These are phyloP conservation scores for Diaporthe batatas DNA, from an alignment of 2,329 filamentous ascomycete species.

Conservation along the genomic window DNA sequence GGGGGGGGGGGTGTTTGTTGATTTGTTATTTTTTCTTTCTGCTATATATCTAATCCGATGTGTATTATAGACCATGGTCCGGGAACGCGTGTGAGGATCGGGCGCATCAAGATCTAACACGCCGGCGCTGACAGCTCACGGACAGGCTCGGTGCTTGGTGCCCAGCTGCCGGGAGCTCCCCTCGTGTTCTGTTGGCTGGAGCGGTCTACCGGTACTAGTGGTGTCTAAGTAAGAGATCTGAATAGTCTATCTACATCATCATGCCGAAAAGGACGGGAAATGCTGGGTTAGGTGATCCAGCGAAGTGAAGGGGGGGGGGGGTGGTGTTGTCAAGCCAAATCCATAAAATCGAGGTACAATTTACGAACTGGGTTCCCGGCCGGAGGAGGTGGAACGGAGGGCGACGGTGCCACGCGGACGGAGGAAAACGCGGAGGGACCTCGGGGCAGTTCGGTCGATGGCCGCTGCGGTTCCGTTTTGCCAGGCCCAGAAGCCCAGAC, in stretches of 20 bases:
- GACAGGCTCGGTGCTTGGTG: conserved; percentile 11
- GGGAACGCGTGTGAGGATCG: conserved; percentile 11
- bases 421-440: not conserved
- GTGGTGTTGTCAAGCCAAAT: not conserved
- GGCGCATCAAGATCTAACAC: conserved; percentile 32
- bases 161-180: conserved; percentile 8
- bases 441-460: conserved; percentile 18
- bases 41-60: conserved; percentile 6
- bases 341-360: not conserved
- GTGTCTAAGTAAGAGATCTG: not conserved
- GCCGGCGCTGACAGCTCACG: conserved; percentile 25
- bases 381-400: conserved; percentile 5
- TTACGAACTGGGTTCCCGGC: not conserved
- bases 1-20: not conserved
- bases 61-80: not conserved
- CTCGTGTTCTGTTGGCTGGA: conserved; percentile 16
- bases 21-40: not conserved
- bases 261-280: not conserved
- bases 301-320: too few relatives aligned
- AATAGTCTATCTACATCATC: not conserved
- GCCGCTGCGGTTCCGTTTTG: conserved; percentile 23
- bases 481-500: too few relatives aligned
- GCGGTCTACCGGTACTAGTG: not conserved
- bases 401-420: not conserved
- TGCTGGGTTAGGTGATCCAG: conserved; percentile 32